phyloP scores from a whole-genome alignment of 441 rosid species.

The Pelargonium myrrhifolium region DNA sequence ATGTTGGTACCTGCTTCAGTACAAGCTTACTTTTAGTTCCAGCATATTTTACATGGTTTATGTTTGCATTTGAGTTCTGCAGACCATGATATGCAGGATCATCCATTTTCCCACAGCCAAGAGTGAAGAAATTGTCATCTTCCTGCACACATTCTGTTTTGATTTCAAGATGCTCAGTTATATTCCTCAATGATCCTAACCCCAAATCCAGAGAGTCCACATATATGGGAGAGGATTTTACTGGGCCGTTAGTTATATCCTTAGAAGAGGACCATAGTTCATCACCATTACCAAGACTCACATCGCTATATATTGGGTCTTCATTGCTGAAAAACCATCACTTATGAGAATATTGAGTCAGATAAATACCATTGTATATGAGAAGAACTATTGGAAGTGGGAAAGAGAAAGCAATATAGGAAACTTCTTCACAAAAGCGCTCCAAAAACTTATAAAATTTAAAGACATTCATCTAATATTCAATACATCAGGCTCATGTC shows the following conservation, averaged over 20 bases:
- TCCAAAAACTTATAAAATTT: conserved; percentile 8
- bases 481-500: neutral
- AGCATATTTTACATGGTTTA: conserved; percentile 31
- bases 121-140: conserved; percentile 37
- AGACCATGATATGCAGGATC: conserved; percentile 36
- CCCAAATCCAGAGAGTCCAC: conserved; percentile 46
- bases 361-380: conserved; percentile 26
- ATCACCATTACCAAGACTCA: conserved; percentile 54
- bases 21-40: conserved; percentile 31
- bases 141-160: conserved; percentile 47
- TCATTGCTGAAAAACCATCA: conserved; percentile 93
- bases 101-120: conserved; percentile 33
- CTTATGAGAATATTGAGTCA: conserved; percentile 85
- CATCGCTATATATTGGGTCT: conserved; percentile 73
- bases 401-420: neutral
- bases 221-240: conserved; percentile 41
- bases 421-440: conserved; percentile 18
- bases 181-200: conserved; percentile 31
- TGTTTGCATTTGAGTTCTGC: conserved; percentile 24
- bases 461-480: neutral
- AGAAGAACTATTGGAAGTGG: conserved; percentile 7
- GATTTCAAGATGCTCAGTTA: conserved; percentile 33
- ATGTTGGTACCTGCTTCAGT: conserved; percentile 47
- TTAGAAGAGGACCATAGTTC: conserved; percentile 77
- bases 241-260: conserved; percentile 44